phyloP scores from a whole-genome alignment of 371 early-diverging fungal species.

The Mortierella sp. region DNA sequence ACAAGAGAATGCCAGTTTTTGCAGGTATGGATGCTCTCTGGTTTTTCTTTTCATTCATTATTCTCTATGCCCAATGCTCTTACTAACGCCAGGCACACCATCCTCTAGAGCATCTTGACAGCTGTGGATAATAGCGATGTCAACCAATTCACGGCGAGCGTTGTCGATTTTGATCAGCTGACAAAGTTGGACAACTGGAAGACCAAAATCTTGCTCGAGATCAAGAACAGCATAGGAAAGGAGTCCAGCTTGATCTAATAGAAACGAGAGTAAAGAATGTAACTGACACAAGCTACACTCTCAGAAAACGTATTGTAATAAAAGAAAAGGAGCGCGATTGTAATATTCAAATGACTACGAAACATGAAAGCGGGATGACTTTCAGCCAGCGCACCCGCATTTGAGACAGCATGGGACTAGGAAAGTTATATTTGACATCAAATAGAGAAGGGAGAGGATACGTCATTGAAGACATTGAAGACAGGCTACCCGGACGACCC shows the following conservation, averaged over 20 bases:
- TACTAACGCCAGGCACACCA: neutral
- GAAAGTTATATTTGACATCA: neutral
- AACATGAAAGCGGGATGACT: neutral
- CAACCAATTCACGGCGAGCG: conserved; percentile 84
- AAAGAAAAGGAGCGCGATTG: neutral
- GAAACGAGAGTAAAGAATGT: neutral
- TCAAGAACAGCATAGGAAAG: conserved; percentile 89
- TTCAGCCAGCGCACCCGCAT: neutral
- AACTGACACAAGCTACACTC: neutral
- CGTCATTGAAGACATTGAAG: neutral
- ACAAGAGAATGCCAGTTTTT: conserved; percentile 91
- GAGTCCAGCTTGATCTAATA: conserved; percentile 62
- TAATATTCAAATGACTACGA: neutral
- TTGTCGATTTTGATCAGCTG: conserved; percentile 87
- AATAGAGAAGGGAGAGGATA: neutral
- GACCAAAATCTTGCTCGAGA: conserved; percentile 86
- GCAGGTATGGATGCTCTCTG: conserved; percentile 58
- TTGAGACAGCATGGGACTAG: neutral
- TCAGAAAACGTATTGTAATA: neutral
- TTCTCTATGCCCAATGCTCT: neutral
- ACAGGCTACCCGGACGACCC: too few species aligned
- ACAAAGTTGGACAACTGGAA: conserved; percentile 96
- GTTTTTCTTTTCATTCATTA: neutral
- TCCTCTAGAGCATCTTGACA: conserved; percentile 70
- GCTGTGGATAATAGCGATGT: conserved; percentile 85